phyloP scores from a whole-genome alignment of 371 early-diverging fungal genomes.

The Scutellospora calospora region DNA sequence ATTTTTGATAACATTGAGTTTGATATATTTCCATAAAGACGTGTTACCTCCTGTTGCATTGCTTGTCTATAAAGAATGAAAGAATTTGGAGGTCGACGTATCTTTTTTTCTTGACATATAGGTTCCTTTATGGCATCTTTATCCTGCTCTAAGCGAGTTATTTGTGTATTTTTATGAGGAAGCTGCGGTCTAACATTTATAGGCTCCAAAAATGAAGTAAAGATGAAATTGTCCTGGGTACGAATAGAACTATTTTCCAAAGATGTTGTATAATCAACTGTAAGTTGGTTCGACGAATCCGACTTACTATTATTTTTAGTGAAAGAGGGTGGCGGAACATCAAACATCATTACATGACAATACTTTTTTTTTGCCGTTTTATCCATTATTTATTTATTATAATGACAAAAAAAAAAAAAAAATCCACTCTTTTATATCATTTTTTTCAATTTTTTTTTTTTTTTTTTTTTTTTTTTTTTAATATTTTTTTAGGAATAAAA shows the following conservation, averaged over 20 bases:
- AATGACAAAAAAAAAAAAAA: too few relatives aligned
- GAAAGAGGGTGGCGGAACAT: background rate
- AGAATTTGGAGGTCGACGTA: constrained; percentile 68
- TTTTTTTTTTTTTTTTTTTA: too few relatives aligned
- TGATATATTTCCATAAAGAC: constrained; percentile 61
- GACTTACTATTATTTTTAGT: background rate
- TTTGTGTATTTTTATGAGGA: background rate
- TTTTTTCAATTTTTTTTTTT: too few relatives aligned
- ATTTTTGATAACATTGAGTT: constrained; percentile 76
- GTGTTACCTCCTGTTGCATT: constrained; percentile 67
- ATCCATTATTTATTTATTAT: constrained; percentile 20
- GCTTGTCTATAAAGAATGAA: constrained; percentile 76
- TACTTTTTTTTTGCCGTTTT: constrained; percentile 17
- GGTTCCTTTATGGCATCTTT: too few relatives aligned
- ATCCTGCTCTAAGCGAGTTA: too few relatives aligned
- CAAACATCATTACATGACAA: constrained; percentile 36
- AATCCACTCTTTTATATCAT: too few relatives aligned
- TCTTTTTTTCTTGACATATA: constrained; percentile 40
- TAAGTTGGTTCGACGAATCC: background rate
- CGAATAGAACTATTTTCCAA: constrained; percentile 37
- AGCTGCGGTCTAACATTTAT: background rate
- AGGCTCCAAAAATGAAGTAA: constrained; percentile 33
- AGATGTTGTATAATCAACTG: constrained; percentile 38
- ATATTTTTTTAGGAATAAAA: too few relatives aligned
- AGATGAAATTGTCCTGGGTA: constrained; percentile 37